Conservation (phyloP, 306 rosid species). For the Urtica urens region DNA sequence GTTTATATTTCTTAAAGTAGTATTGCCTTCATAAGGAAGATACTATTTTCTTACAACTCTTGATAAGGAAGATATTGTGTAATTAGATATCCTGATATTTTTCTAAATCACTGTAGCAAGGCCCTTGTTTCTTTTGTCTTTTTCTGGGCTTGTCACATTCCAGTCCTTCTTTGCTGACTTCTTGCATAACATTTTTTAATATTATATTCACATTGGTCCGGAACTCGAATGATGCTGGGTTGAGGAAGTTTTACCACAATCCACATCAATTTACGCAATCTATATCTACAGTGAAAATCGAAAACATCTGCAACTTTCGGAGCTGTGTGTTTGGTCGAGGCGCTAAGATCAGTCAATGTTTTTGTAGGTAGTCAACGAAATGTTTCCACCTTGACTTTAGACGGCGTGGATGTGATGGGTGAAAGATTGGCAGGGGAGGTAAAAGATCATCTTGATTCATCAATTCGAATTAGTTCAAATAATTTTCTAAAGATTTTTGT, state of each 20-base stretch:
- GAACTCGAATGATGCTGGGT: background rate
- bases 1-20: background rate
- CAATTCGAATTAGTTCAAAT: slow-evolving; percentile 6
- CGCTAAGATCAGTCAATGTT: slow-evolving; percentile 2
- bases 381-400: slow-evolving; percentile 59
- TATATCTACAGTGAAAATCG: no score
- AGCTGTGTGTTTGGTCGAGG: background rate
- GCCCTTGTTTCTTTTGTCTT: background rate
- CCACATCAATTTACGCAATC: no score
- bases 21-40: no score
- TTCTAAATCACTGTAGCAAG: background rate
- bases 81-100: background rate
- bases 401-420: slow-evolving; percentile 97
- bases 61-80: background rate
- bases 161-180: no score
- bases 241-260: background rate
- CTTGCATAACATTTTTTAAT: no score
- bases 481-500: slow-evolving; percentile 1
- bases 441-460: slow-evolving; percentile 15
- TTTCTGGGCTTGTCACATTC: no score
- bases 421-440: slow-evolving; percentile 88
- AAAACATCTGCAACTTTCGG: no score
- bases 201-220: no score
- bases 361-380: slow-evolving; percentile 85
- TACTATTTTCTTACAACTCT: background rate